A percentile compares a stretch with the other conserved stretches of the same genome.
phyloP scores from a whole-genome alignment of 768 basidiomycete species.

The Xerocomellus intermedius region DNA sequence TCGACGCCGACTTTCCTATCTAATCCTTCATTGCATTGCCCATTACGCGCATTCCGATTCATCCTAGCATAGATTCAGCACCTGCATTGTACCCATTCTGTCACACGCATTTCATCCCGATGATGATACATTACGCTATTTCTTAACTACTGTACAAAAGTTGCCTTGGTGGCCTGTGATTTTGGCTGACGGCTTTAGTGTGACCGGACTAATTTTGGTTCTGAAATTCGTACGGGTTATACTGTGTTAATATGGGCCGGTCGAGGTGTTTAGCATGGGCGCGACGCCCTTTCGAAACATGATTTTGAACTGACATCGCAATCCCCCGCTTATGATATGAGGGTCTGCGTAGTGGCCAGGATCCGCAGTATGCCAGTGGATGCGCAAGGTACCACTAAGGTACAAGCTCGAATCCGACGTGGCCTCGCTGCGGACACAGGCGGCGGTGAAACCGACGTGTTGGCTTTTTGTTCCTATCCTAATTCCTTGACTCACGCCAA shows the following conservation, averaged over 20 bases:
- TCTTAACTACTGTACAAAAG: constrained; percentile 32
- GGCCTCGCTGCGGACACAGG: constrained; percentile 5
- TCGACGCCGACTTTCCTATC: constrained; percentile 25
- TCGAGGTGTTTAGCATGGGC: constrained; percentile 1
- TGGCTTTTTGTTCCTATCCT: constrained; percentile 1
- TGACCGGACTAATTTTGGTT: constrained; percentile 12
- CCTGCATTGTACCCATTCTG: constrained; percentile 35
- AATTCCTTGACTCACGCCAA: constrained; percentile 11
- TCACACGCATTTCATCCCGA: constrained; percentile 28
- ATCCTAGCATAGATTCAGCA: constrained; percentile 39
- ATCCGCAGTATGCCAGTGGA: constrained; percentile 21
- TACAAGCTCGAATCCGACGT: constrained; percentile 12
- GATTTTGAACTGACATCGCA: constrained; percentile 2
- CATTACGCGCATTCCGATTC: constrained; percentile 30
- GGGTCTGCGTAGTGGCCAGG: constrained; percentile 1
- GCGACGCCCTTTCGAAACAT: neutral
- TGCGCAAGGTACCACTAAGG: constrained; percentile 14
- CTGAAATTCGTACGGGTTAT: neutral
- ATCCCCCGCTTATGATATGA: constrained; percentile 10
- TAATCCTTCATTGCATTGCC: constrained; percentile 31
- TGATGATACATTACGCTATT: constrained; percentile 34
- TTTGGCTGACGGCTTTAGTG: constrained; percentile 7
- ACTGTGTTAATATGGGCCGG: constrained; percentile 1
- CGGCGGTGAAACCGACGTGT: constrained; percentile 1
- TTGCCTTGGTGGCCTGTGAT: constrained; percentile 11